phyloP scores from a whole-genome alignment of 2,329 filamentous ascomycete genomes.

The Neonectria faginata region DNA sequence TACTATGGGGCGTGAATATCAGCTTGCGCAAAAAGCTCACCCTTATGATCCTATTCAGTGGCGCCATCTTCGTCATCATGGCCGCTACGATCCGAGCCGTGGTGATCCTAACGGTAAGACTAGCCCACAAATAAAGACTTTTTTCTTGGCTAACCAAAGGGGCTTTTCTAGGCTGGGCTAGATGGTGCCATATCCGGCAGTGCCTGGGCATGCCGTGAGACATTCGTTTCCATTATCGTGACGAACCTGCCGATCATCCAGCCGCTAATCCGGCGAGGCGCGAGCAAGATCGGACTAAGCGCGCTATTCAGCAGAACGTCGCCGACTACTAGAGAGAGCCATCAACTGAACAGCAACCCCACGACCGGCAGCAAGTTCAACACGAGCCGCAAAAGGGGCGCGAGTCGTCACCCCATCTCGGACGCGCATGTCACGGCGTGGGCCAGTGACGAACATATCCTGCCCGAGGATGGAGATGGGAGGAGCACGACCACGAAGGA shows the following conservation, averaged over 20 bases:
- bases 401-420: constrained; percentile 23
- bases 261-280: constrained; percentile 36
- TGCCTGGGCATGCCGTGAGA: constrained; percentile 53
- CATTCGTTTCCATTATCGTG: constrained; percentile 53
- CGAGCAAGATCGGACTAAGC: constrained; percentile 37
- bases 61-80: constrained; percentile 41
- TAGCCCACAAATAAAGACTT: not conserved
- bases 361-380: constrained; percentile 32
- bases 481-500: constrained; percentile 12
- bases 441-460: constrained; percentile 41
- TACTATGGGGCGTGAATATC: constrained; percentile 42
- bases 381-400: constrained; percentile 22
- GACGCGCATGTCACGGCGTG: constrained; percentile 34
- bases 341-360: constrained; percentile 37
- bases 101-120: constrained; percentile 28
- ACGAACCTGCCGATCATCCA: constrained; percentile 48
- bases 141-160: not conserved
- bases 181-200: constrained; percentile 38
- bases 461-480: constrained; percentile 25
- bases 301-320: constrained; percentile 34
- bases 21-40: constrained; percentile 38
- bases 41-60: constrained; percentile 38
- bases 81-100: constrained; percentile 38
- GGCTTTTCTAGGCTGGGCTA: constrained; percentile 27
- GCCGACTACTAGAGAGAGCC: constrained; percentile 35